These are phyloP conservation scores for Bryoglossum gracile DNA, from an alignment of 495 filamentous ascomycete genomes.

Conservation along the genomic window DNA sequence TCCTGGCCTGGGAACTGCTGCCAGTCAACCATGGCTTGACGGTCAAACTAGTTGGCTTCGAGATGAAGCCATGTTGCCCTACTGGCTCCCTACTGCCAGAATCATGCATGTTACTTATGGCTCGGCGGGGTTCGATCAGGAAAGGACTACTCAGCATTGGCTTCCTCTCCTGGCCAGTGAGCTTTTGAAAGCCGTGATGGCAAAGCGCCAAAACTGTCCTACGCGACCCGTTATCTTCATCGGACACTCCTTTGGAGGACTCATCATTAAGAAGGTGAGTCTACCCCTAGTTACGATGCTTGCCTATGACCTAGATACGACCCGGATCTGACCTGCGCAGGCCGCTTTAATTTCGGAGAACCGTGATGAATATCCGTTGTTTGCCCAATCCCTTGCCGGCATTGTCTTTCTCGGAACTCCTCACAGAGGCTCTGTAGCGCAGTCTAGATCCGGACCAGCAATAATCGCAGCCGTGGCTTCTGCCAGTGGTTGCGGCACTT, in stretches of 20 bases:
- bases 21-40: not conserved
- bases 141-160: not conserved
- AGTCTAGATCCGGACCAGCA: not conserved
- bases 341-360: not conserved
- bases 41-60: not conserved
- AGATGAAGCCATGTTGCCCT: not conserved
- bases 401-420: not conserved
- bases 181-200: not conserved
- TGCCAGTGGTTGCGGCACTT: not conserved
- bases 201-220: not conserved
- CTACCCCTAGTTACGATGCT: not conserved
- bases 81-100: not conserved
- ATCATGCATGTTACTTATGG: not conserved
- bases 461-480: not conserved
- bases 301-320: not conserved
- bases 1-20: not conserved
- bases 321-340: not conserved
- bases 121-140: not conserved
- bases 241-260: not conserved
- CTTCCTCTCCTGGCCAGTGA: not conserved
- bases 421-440: not conserved
- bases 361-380: not conserved
- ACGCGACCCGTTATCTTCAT: not conserved
- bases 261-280: not conserved
- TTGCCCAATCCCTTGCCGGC: not conserved